Evolutionary conservation across 1,284 basidiomycete species (phyloP), one percentile per base, ranked within the genome.

Genomic region (Volvariella volvacea): DNA sequence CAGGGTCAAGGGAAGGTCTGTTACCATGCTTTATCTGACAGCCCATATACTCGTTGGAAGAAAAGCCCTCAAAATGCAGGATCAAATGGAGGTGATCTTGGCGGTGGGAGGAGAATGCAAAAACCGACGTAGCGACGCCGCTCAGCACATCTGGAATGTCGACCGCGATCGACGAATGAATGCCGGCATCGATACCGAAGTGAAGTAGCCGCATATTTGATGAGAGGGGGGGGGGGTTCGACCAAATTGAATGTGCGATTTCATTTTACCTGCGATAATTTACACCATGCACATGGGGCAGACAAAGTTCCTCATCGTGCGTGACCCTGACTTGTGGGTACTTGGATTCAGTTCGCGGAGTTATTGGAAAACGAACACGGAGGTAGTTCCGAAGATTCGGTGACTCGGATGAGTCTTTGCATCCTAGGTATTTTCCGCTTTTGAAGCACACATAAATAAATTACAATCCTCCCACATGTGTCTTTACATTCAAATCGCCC

Each of bases 371-470:
- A 45, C 36, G n/a, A 51, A 45, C 45, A 52, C 55, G 58, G 60
- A 52, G 57, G 54, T 58, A 64, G 53, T 64, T 62, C 63, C 63
- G 63, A 56, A 55, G 47, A 51, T 48, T 52, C 51, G 56, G 55
- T 48, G 49, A 47, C 46, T 53, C 48, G 51, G 48, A 50, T 45
- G 48, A 49, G 41, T 41, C 47, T 49, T 51, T 9, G 53, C 47
- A 48, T 54, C 55, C 52, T 53, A 58, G 54, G 55, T 57, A 53
- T 53, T 55, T 56, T 62, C 59, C 58, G 51, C 54, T 43, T 52
- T 56, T 50, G 53, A 58, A 56, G 55, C 45, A 51, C 43, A 45
- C 48, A 57, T 51, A 47, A 58, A 60, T 59, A 59, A 56, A 58
- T 51, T 41, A 38, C 44, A 47, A 50, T 45, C 44, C 54, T 59